phyloP scores from a whole-genome alignment of 768 basidiomycete species.

The Cystobasidium ongulense region DNA sequence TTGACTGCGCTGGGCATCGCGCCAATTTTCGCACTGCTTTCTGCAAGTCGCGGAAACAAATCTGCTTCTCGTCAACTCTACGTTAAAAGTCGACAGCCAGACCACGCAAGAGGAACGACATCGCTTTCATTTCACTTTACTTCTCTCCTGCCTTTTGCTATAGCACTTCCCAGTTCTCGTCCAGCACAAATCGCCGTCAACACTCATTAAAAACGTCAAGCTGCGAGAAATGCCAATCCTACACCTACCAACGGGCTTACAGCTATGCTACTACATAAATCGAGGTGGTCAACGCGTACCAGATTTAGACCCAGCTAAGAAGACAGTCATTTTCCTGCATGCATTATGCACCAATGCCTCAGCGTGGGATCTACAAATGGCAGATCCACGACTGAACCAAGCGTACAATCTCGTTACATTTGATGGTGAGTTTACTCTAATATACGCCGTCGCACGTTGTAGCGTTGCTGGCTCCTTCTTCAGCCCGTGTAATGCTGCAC shows the following conservation, averaged over 20 bases:
- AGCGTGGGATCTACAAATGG: constrained; percentile 9
- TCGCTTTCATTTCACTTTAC: no score
- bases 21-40: no score
- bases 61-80: no score
- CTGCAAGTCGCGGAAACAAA: no score
- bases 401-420: constrained; percentile 5
- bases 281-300: background rate
- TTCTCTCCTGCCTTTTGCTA: no score
- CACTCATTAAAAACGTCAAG: no score
- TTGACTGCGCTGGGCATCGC: no score
- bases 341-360: constrained; percentile 8
- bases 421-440: background rate
- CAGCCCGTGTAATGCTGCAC: no score
- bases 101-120: no score
- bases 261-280: background rate
- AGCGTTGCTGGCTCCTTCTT: no score
- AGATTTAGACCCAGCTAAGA: background rate
- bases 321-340: constrained; percentile 11
- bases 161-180: background rate
- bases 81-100: no score
- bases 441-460: background rate
- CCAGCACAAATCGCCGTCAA: no score
- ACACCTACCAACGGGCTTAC: background rate
- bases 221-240: background rate
- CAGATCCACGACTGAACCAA: constrained; percentile 11